Conservation (phyloP, 805 yeast genomes). For the Candida hungchunana region DNA sequence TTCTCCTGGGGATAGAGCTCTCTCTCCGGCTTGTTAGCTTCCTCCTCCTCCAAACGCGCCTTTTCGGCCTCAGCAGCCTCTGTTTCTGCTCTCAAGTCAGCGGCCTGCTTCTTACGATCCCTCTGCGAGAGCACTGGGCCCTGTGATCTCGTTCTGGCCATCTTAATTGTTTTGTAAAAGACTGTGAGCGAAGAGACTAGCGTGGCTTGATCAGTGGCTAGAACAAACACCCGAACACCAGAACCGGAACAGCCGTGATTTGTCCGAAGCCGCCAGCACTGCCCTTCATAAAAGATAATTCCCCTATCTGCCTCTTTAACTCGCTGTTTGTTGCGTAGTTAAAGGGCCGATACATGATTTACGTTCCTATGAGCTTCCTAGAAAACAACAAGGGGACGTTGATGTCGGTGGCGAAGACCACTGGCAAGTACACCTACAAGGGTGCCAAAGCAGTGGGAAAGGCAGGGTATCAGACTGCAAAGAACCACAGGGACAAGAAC, state of each 20-base stretch:
- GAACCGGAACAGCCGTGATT: too few species aligned
- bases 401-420: slow-evolving; percentile 32
- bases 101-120: slow-evolving; percentile 19
- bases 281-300: too few species aligned
- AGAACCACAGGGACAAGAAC: slow-evolving; percentile 23
- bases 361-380: slow-evolving; percentile 36
- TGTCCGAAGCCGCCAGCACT: too few species aligned
- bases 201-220: too few species aligned
- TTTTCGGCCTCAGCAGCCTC: slow-evolving; percentile 6
- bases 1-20: slow-evolving; percentile 22
- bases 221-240: slow-evolving; percentile 2
- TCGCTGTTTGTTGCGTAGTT: too few species aligned
- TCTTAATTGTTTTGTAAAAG: too few species aligned
- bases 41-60: slow-evolving; percentile 4
- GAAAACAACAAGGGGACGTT: slow-evolving; percentile 38
- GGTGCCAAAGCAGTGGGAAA: slow-evolving; percentile 39
- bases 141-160: slow-evolving; percentile 13
- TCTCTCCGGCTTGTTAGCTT: slow-evolving; percentile 1
- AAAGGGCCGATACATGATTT: too few species aligned
- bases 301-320: too few species aligned
- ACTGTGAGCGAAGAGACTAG: too few species aligned
- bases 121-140: slow-evolving; percentile 21
- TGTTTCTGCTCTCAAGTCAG: slow-evolving; percentile 6
- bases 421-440: slow-evolving; percentile 34
- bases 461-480: slow-evolving; percentile 37